Conservation (phyloP, 495 filamentous ascomycete genomes). For the Aspergillus egyptiacus region DNA sequence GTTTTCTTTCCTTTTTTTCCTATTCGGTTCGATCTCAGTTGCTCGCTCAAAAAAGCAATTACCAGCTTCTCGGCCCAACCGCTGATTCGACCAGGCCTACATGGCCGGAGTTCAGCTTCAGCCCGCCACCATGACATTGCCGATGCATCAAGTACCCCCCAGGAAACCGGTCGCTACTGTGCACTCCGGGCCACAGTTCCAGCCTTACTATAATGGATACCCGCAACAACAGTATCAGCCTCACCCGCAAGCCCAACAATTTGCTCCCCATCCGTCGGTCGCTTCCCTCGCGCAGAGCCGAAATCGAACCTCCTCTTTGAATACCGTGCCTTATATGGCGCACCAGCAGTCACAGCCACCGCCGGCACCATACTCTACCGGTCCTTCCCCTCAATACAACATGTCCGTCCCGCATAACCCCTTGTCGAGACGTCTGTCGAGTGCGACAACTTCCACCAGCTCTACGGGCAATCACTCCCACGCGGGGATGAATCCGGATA, state of each 20-base stretch:
- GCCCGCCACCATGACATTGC: constrained; percentile 37
- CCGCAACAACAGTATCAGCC: constrained; percentile 16
- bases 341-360: constrained; percentile 19
- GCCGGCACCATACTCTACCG: constrained; percentile 24
- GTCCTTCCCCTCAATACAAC: constrained; percentile 25
- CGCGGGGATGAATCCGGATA: constrained; percentile 42
- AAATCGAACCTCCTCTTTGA: constrained; percentile 56
- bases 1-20: neutral
- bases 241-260: constrained; percentile 14
- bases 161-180: constrained; percentile 31
- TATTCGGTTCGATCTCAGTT: neutral
- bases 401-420: constrained; percentile 31
- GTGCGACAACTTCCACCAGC: constrained; percentile 64
- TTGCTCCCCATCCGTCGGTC: constrained; percentile 27
- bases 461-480: constrained; percentile 46
- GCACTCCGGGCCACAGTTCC: constrained; percentile 29
- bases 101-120: constrained; percentile 29
- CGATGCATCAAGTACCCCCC: constrained; percentile 33
- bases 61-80: neutral
- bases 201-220: constrained; percentile 31
- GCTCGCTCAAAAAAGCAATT: constrained; percentile 4
- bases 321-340: constrained; percentile 42
- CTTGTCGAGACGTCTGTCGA: constrained; percentile 61
- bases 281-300: constrained; percentile 43
- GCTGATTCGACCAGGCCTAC: constrained; percentile 9